These are phyloP conservation scores for Oryza coarctata DNA, from an alignment of 176 grass and related monocot species.

Conservation along the genomic window DNA sequence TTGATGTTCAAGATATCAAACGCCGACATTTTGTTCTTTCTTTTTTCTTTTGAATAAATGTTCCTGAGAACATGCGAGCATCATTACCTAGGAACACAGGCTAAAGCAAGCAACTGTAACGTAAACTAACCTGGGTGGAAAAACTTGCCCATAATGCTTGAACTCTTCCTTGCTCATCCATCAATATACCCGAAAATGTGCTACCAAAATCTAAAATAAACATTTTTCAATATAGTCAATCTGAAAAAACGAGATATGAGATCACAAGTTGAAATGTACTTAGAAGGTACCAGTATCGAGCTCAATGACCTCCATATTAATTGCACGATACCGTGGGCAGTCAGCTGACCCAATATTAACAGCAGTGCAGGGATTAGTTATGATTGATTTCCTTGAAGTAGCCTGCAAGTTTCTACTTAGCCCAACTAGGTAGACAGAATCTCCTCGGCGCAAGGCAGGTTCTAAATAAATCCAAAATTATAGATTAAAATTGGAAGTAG, in stretches of 20 bases:
- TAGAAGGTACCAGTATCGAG: slow-evolving; percentile 84
- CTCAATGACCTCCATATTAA: slow-evolving; percentile 99
- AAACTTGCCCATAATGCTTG: slow-evolving; percentile 99
- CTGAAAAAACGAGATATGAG: not conserved
- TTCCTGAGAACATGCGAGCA: slow-evolving; percentile 41
- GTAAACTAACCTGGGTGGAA: slow-evolving; percentile 91
- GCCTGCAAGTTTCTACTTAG: slow-evolving; percentile 98
- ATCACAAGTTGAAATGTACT: slow-evolving; percentile 3
- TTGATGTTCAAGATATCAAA: slow-evolving; percentile 32
- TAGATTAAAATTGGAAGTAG: not conserved
- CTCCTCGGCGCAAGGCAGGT: slow-evolving; percentile 83
- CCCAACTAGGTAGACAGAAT: slow-evolving; percentile 96
- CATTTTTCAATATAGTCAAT: slow-evolving; percentile 22
- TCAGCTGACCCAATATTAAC: slow-evolving; percentile 99
- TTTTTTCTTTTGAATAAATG: slow-evolving; percentile 47
- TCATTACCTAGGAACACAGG: slow-evolving; percentile 41
- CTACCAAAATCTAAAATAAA: slow-evolving; percentile 92
- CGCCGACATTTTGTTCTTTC: slow-evolving; percentile 47
- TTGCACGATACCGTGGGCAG: slow-evolving; percentile 86
- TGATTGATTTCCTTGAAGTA: slow-evolving; percentile 96
- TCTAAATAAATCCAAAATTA: slow-evolving; percentile 55
- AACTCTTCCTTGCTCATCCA: slow-evolving; percentile 96
- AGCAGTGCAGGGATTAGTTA: slow-evolving; percentile 98
- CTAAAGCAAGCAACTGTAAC: slow-evolving; percentile 24
- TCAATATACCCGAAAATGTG: slow-evolving; percentile 91